Evolutionary conservation across 1,284 basidiomycete species (phyloP).

Genomic region (Schizophyllum amplum): DNA sequence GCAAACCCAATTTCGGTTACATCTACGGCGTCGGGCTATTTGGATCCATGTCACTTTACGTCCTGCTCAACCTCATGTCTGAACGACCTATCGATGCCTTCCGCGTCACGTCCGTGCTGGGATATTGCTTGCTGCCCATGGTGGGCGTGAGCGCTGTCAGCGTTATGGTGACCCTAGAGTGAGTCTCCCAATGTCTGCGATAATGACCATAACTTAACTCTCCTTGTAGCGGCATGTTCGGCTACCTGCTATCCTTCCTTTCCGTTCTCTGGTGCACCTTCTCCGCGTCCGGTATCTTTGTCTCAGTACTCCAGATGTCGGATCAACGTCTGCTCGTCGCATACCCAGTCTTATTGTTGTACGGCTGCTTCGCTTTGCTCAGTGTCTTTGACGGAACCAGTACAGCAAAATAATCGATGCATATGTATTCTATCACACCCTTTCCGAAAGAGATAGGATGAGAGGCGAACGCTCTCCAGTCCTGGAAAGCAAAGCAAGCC

Average conservation of each 20-base stretch:
- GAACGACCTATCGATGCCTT: constrained; percentile 95
- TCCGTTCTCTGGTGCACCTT: constrained; percentile 95
- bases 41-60: constrained; percentile 92
- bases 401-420: constrained; percentile 18
- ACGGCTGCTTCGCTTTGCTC: constrained; percentile 86
- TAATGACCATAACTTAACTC: constrained; percentile 8
- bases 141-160: constrained; percentile 91
- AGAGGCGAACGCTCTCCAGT: too few species aligned
- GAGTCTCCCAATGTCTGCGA: constrained; percentile 26
- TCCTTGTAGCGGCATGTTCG: constrained; percentile 58
- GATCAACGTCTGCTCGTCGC: constrained; percentile 89
- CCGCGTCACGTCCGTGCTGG: constrained; percentile 91
- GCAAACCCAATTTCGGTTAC: constrained; percentile 98
- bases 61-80: constrained; percentile 96
- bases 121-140: constrained; percentile 96
- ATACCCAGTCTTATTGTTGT: constrained; percentile 87
- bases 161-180: constrained; percentile 87
- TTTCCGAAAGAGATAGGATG: too few species aligned
- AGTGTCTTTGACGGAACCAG: constrained; percentile 65
- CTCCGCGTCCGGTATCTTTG: constrained; percentile 89
- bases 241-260: constrained; percentile 74
- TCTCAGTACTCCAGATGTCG: constrained; percentile 88
- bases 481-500: too few species aligned
- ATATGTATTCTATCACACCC: constrained; percentile 3
- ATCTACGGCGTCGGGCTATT: constrained; percentile 97